Evolutionary conservation across 805 yeast species (phyloP), one percentile per base, ranked within the genome.

Genomic region (Kluyveromyces dobzhanskii): DNA sequence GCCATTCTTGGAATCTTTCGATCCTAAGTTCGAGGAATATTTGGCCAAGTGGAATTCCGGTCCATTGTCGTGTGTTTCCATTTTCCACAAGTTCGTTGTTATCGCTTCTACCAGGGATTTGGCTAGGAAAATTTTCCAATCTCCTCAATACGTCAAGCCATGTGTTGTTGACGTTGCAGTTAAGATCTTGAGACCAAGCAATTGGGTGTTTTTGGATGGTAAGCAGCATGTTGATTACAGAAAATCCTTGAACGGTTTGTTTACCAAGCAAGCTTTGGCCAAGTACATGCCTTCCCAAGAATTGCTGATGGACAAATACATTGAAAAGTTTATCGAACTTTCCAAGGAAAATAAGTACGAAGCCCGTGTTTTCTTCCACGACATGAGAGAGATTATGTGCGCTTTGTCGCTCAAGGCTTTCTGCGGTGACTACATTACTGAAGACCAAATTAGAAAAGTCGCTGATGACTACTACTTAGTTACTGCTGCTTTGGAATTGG

Each of bases 121-220:
- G 44, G 83, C 95, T 23, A 77, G 97, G 60, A 88, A 88, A 54
- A 77, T 87, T 44, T 71, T 90, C 53, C 80, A 76, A 56, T 78
- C 94, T 14, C 94, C 96, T 29, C 72, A 76, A 35, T 92, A 73
- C 56, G 97, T 87, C 45, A 87, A 87, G 63, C 98, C 98, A 4
- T 92, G 98, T 67, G 95, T 92, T 44, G 98, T 92, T 47, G 98
- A 92, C 59, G 97, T 87, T 39, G 98, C 98, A 16, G 72, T 80
- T 46, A 92, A 92, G 65, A 85, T 92, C 49, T 69, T 92, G 55
- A 78, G 97, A 64, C 97, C 97, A 34, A 72, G 90, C 33, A 92
- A 90, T 69, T 92, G 98, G 98, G 98, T 92, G 27, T 92, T 92
- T 62, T 66, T 87, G 54, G 98, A 92, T 57, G 98, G 98, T 51